phyloP scores from a whole-genome alignment of 1,284 basidiomycete genomes.

The Apiotrichum laibachii region DNA sequence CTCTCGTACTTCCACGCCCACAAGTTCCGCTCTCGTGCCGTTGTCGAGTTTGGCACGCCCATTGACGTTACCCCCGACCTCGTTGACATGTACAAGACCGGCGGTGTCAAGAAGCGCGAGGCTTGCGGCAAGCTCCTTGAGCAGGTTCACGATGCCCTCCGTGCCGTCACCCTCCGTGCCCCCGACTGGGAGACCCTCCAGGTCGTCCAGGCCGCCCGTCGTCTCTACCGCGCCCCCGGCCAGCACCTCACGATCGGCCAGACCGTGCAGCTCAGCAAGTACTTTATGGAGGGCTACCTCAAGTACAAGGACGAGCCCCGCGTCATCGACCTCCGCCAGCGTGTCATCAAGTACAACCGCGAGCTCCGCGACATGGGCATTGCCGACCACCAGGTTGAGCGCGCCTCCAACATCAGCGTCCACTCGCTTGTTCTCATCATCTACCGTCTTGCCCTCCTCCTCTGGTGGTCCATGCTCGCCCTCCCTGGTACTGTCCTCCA shows the following conservation, averaged over 20 bases:
- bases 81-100: slow-evolving; percentile 85
- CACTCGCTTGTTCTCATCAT: slow-evolving; percentile 80
- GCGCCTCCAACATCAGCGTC: slow-evolving; percentile 78
- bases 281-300: slow-evolving; percentile 89
- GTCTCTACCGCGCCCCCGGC: slow-evolving; percentile 91
- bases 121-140: slow-evolving; percentile 88
- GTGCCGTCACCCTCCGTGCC: slow-evolving; percentile 92
- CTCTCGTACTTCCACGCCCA: slow-evolving; percentile 94
- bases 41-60: slow-evolving; percentile 93
- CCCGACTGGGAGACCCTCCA: slow-evolving; percentile 98
- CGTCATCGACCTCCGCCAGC: slow-evolving; percentile 73
- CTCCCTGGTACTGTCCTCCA: slow-evolving; percentile 94
- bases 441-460: slow-evolving; percentile 78
- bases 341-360: slow-evolving; percentile 93
- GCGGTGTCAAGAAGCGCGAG: slow-evolving; percentile 83
- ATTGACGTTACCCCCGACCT: slow-evolving; percentile 82
- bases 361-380: slow-evolving; percentile 88
- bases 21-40: slow-evolving; percentile 89
- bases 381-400: slow-evolving; percentile 91
- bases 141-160: slow-evolving; percentile 90
- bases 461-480: slow-evolving; percentile 81
- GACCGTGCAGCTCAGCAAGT: slow-evolving; percentile 93
- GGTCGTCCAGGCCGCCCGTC: slow-evolving; percentile 93
- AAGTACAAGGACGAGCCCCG: slow-evolving; percentile 93
- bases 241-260: slow-evolving; percentile 92